Base-by-base conservation (phyloP, 805 yeast genomes). In the Candida ovalis region DNA sequence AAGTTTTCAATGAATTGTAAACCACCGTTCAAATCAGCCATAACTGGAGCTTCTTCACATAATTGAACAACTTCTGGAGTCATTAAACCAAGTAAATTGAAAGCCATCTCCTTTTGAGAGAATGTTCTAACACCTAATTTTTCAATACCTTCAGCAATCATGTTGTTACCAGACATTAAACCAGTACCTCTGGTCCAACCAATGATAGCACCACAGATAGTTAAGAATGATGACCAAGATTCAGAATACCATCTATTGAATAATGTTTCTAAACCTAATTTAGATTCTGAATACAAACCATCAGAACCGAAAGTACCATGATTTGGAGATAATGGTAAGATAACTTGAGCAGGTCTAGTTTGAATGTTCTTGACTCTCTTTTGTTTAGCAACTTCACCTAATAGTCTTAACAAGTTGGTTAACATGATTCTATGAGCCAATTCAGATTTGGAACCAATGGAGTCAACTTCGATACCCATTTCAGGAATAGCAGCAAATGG, bases 161-260 rank as follows among this genome's bases (percentile, higher is more conserved):
- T 86, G 76, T 94, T 94, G 80, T 94, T 94, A 60, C 85, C 97
- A 64, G 90, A 79, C 99, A 94, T 94, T 66, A 94, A 83, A 66
- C 99, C 99, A 51, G 99, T 94, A 72, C 99, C 99, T 80, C 99
- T 88, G 55, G 99, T 94, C 99, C 99, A 94, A 68, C 99, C 99
- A 70, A 94, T 94, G 58, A 94, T 80, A 41, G 99, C 97, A 77
- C 99, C 99, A 72, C 97, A 91, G 52, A 94, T 77, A 50, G 98
- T 94, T 74, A 94, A 82, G 75, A 88, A 94, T 56, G 86, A 75
- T 41, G 86, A 84, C 99, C 99, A 94, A 51, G 90, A 86, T 77
- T 94, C 99, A 42, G 99, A 91, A 72, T 84, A 79, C 99, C 99
- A 94, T 80, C 97, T 88, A 85, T 92, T 92, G 82, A 94, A 90